These are phyloP conservation scores for Penicillium goetzii DNA, from an alignment of 495 filamentous ascomycete species.

Conservation along the genomic window DNA sequence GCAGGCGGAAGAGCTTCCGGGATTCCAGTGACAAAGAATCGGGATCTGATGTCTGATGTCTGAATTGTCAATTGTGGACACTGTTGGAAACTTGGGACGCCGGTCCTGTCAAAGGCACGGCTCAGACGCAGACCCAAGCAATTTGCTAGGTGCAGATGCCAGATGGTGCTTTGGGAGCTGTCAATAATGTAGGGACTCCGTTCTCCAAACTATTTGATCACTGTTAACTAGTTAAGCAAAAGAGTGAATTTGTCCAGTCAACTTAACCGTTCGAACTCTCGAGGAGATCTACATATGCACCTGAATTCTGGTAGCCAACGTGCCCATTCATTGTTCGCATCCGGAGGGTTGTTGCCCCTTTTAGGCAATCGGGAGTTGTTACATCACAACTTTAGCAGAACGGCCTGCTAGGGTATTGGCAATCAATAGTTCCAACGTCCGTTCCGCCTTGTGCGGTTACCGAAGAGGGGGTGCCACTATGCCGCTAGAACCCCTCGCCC, in stretches of 20 bases:
- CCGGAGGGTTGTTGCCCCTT: constrained; percentile 12
- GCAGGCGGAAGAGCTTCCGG: constrained; percentile 15
- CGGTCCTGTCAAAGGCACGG: constrained; percentile 11
- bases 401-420: not conserved
- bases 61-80: not conserved
- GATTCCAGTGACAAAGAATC: constrained; percentile 20
- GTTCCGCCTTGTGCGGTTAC: not conserved
- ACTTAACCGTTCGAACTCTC: not conserved
- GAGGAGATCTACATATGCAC: not conserved
- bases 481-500: not conserved
- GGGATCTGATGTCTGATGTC: constrained; percentile 8
- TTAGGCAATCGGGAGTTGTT: not conserved
- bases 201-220: not conserved
- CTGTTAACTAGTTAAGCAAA: not conserved
- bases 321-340: not conserved
- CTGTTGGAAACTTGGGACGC: not conserved
- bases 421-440: constrained; percentile 22
- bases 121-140: not conserved
- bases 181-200: not conserved
- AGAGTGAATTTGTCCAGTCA: not conserved
- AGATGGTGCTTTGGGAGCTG: constrained; percentile 4
- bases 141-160: constrained; percentile 4
- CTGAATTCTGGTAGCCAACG: not conserved
- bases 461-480: constrained; percentile 7
- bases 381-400: not conserved